These are phyloP conservation scores for Yarrowia porcina DNA, from an alignment of 805 yeast genomes.

Conservation along the genomic window DNA sequence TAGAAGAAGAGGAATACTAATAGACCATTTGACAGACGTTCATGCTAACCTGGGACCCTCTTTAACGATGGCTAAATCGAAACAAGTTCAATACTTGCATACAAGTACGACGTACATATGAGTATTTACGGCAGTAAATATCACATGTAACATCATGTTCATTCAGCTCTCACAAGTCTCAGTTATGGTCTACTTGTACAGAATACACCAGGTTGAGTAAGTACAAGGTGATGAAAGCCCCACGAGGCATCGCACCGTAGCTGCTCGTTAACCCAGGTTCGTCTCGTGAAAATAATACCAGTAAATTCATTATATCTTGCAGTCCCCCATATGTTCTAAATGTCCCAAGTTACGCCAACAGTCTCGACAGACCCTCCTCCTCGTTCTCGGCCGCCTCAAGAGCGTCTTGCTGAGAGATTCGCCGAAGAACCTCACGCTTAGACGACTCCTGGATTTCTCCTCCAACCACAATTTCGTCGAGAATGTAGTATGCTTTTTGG, in stretches of 20 bases:
- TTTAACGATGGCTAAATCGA: too few species aligned
- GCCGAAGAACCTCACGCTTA: slow-evolving; percentile 69
- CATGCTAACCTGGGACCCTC: too few species aligned
- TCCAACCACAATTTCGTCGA: slow-evolving; percentile 85
- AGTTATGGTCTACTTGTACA: too few species aligned
- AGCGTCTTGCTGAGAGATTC: slow-evolving; percentile 82
- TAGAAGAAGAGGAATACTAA: slow-evolving; percentile 3
- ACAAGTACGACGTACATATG: too few species aligned
- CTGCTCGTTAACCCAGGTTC: too few species aligned
- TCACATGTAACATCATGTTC: too few species aligned
- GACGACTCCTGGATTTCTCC: slow-evolving; percentile 85
- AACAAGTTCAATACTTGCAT: too few species aligned
- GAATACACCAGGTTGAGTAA: too few species aligned
- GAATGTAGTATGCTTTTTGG: slow-evolving; percentile 84
- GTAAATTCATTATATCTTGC: slow-evolving; percentile 2
- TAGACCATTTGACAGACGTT: neutral
- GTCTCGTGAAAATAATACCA: neutral
- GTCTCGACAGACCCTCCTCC: slow-evolving; percentile 38
- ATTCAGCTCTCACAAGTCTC: too few species aligned
- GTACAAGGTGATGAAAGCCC: too few species aligned
- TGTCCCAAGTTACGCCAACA: slow-evolving; percentile 26
- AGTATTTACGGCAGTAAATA: too few species aligned
- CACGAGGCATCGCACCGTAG: too few species aligned
- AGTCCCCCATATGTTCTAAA: neutral
- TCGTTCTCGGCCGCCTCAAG: slow-evolving; percentile 74